Base-by-base conservation (phyloP, 129 eudicot species). In the Logfia minima region DNA sequence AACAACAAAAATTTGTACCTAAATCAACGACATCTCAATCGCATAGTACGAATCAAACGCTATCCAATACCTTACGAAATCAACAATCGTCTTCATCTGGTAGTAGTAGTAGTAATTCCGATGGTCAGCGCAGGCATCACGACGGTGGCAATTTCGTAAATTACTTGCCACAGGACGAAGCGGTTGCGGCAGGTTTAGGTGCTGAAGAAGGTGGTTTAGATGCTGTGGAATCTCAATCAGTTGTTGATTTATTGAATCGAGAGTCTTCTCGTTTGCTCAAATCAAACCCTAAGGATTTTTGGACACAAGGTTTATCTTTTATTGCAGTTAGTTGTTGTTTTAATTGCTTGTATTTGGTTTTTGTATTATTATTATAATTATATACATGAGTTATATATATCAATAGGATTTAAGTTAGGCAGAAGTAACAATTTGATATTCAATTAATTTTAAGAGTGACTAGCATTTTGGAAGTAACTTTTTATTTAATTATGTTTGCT, bases 81-180 rank as follows among this genome's bases (percentile, higher is more conserved):
- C 55, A 48, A 48, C 55, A 48, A 11, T 48, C n/a, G 18, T 48
- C 55, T 48, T 48, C 55, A 48, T 48, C 55, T 48, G 55, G 55
- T 14, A 48, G 55, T 48, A 48, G 18, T 45, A 45, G n/a, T 48
- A 48, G 55, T 48, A 48, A 48, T 48, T 58, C 85, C 52, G 34
- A 70, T 37, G 74, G 60, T 18, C 53, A 65, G 16, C 68, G n/a
- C 55, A 48, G n/a, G 55, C 55, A 48, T 48, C 55, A 48, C 55
- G 55, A 5, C n/a, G n/a, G 55, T 48, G 55, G 91, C 59, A 87
- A 74, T 73, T 92, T 90, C 58, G 87, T 92, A 14, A 82, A 75
- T 86, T 92, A 92, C 77, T 85, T 95, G 85, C 97, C 99, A 1
- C 99, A 94, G 71, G 99, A 94, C 62, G 99, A 95, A 78, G 99